These are phyloP conservation scores for Novymonas esmeraldas DNA, from an alignment of 208 protist species.

Conservation along the genomic window DNA sequence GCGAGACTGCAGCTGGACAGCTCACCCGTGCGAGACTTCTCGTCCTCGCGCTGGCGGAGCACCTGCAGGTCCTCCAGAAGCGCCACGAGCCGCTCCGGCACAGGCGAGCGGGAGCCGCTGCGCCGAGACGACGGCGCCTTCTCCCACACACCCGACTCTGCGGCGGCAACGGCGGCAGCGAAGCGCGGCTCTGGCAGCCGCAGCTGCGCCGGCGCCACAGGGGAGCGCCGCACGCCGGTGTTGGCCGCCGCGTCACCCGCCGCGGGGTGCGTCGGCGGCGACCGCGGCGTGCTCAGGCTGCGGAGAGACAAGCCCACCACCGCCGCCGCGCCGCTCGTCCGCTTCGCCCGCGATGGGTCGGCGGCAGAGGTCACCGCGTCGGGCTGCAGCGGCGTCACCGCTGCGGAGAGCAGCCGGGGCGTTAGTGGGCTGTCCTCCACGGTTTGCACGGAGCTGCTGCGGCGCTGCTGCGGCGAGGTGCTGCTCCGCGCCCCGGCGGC, in stretches of 20 bases:
- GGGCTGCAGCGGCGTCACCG: no score
- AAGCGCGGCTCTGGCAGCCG: neutral
- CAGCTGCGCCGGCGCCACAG: neutral
- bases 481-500: no score
- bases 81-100: slow-evolving; percentile 6
- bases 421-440: no score
- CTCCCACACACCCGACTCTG: neutral
- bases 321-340: neutral
- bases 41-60: slow-evolving; percentile 19
- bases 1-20: no score
- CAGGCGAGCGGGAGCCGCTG: neutral
- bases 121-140: no score
- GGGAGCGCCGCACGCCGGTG: no score
- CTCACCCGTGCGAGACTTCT: neutral
- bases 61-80: slow-evolving; percentile 25
- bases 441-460: no score
- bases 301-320: neutral
- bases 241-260: no score
- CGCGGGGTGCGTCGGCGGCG: slow-evolving; percentile 1
- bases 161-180: neutral
- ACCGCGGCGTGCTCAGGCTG: neutral
- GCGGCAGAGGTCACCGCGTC: neutral
- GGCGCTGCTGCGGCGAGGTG: no score
- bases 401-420: no score
- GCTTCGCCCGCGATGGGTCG: no score